Percentiles rank a stretch among this genome's conserved stretches.
These are phyloP conservation scores for Fragilaria crotonensis DNA, from an alignment of 108 stramenopile species.

Conservation along the genomic window DNA sequence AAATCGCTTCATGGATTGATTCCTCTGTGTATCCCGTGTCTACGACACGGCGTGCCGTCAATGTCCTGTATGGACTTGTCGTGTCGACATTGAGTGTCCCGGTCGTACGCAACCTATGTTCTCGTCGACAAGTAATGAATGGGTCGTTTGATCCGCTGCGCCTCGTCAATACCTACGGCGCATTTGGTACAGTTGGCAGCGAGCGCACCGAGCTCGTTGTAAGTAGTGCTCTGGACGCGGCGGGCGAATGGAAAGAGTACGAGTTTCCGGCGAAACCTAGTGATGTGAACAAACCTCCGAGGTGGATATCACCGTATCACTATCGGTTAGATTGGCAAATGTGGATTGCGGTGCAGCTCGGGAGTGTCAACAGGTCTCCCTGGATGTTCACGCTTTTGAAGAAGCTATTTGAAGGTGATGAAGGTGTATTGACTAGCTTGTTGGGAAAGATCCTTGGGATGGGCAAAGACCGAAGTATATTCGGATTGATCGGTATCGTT, in stretches of 20 bases:
- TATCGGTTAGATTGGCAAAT: constrained; percentile 65
- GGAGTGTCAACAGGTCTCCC: constrained; percentile 33
- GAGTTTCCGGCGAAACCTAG: constrained; percentile 61
- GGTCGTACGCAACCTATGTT: constrained; percentile 39
- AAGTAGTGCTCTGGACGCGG: constrained; percentile 21
- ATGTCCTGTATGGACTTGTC: constrained; percentile 19
- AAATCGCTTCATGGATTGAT: neutral
- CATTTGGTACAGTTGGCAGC: constrained; percentile 50
- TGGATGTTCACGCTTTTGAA: constrained; percentile 46
- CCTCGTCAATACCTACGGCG: constrained; percentile 53
- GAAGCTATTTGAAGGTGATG: constrained; percentile 41
- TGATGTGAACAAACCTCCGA: constrained; percentile 22
- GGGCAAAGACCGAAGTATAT: constrained; percentile 43
- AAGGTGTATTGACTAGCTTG: constrained; percentile 34
- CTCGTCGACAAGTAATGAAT: constrained; percentile 54
- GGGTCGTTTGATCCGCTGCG: constrained; percentile 53
- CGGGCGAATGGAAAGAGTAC: constrained; percentile 59
- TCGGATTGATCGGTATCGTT: constrained; percentile 47
- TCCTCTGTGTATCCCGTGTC: neutral
- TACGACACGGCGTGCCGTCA: constrained; percentile 13
- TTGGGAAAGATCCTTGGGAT: constrained; percentile 42
- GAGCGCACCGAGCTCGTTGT: constrained; percentile 45
- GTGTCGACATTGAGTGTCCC: constrained; percentile 36
- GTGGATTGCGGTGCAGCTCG: constrained; percentile 44
- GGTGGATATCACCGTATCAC: constrained; percentile 52